phyloP scores from a whole-genome alignment of 2,329 filamentous ascomycete species.

The Teratosphaeria nubilosa region DNA sequence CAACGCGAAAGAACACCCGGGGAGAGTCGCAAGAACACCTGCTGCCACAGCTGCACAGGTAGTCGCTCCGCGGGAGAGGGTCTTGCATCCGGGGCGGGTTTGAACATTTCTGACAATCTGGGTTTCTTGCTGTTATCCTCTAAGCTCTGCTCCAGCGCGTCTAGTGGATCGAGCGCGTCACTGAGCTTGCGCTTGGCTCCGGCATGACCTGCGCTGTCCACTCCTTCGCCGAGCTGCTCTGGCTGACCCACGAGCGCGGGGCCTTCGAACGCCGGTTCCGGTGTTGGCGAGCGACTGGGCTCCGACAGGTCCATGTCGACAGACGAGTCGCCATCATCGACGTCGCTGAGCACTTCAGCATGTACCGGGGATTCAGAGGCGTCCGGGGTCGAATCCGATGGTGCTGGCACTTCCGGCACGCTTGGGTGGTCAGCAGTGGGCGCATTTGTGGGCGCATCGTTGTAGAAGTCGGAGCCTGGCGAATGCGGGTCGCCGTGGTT shows the following conservation, averaged over 20 bases:
- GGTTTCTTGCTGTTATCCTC: conserved; percentile 13
- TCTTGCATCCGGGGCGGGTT: background rate
- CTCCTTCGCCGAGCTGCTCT: background rate
- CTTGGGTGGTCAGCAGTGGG: background rate
- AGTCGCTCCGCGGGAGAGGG: conserved; percentile 4
- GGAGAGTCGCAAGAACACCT: conserved; percentile 22
- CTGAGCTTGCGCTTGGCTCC: conserved; percentile 23
- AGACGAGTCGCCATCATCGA: conserved; percentile 12
- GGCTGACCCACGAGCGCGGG: conserved; percentile 1
- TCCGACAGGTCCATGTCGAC: conserved; percentile 22
- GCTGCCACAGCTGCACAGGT: conserved; percentile 22
- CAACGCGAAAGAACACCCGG: conserved; percentile 24
- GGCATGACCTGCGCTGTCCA: conserved; percentile 2
- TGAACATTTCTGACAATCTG: conserved; percentile 7
- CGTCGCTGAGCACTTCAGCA: background rate
- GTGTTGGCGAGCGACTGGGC: conserved; percentile 12
- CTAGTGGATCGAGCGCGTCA: conserved; percentile 7
- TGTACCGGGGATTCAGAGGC: background rate
- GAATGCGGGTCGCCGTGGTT: background rate
- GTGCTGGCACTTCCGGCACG: background rate
- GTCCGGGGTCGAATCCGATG: background rate
- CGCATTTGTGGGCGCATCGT: background rate
- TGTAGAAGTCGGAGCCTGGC: background rate
- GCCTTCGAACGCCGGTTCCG: conserved; percentile 3
- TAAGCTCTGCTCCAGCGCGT: conserved; percentile 4